Conservation (phyloP, 208 protist genomes). For the Acanthamoeba quina region DNA sequence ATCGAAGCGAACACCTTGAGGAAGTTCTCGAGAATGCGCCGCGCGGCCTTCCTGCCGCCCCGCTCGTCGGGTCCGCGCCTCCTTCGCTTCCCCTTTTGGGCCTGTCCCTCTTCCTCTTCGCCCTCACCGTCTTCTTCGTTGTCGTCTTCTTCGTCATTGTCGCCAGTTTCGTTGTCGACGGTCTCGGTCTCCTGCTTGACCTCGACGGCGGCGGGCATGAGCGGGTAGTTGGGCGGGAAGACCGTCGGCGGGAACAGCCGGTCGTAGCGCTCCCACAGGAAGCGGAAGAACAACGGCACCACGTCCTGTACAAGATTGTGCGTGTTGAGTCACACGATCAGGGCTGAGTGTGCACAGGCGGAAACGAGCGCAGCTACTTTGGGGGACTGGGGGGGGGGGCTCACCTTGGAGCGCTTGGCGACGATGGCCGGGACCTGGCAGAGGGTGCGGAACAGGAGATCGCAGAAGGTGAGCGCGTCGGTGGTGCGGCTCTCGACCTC, state of each 20-base stretch:
- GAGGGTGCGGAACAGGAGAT: conserved; percentile 41
- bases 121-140: background rate
- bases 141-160: background rate
- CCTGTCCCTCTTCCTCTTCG: background rate
- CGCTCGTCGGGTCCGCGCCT: background rate
- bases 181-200: conserved; percentile 27
- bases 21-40: conserved; percentile 6
- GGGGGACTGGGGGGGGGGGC: background rate
- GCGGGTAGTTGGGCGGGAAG: conserved; percentile 72
- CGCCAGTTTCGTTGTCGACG: background rate
- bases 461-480: conserved; percentile 52
- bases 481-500: conserved; percentile 39
- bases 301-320: background rate
- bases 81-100: background rate
- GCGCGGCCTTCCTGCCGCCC: background rate
- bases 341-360: background rate
- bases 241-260: conserved; percentile 41
- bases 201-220: background rate
- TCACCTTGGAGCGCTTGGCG: conserved; percentile 51
- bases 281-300: conserved; percentile 65
- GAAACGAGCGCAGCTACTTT: background rate
- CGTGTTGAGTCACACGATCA: background rate
- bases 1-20: conserved; percentile 6
- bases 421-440: conserved; percentile 57
- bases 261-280: conserved; percentile 62